A percentile compares a stretch with the other conserved stretches of the same genome.
These are phyloP conservation scores for Phytophthora ohioensis DNA, from an alignment of 352 stramenopile genomes.

Conservation along the genomic window DNA sequence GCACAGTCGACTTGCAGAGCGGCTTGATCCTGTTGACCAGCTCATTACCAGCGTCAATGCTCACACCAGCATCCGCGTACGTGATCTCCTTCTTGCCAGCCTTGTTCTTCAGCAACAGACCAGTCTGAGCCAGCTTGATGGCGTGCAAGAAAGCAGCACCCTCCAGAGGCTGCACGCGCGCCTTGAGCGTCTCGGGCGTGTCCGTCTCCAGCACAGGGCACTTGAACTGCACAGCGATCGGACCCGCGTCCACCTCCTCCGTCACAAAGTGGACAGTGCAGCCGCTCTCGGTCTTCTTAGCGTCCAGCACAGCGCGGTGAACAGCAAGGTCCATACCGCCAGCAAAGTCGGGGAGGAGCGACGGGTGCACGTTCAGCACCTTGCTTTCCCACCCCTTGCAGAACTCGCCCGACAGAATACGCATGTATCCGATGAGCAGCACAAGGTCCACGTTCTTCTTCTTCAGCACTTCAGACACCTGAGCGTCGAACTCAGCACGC, in stretches of 20 bases:
- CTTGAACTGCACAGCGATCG: conserved; percentile 97
- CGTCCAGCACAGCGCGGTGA: conserved; percentile 98
- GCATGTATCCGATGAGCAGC: conserved; percentile 99
- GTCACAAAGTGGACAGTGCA: conserved; percentile 99
- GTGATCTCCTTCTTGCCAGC: conserved; percentile 92
- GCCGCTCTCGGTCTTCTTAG: conserved; percentile 95
- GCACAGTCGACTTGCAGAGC: conserved; percentile 96
- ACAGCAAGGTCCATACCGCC: conserved; percentile 99
- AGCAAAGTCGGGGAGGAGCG: conserved; percentile 98
- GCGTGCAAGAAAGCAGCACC: conserved; percentile 92
- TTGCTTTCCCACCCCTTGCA: conserved; percentile 95
- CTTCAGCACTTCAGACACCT: conserved; percentile 94
- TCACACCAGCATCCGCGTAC: conserved; percentile 98
- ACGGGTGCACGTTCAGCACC: conserved; percentile 99
- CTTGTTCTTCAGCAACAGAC: conserved; percentile 57
- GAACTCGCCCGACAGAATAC: conserved; percentile 97
- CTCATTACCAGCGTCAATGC: conserved; percentile 97
- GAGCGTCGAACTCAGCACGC: conserved; percentile 94
- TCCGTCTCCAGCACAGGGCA: conserved; percentile 91
- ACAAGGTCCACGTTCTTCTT: conserved; percentile 96
- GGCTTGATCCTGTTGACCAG: conserved; percentile 99
- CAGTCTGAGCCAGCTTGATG: conserved; percentile 83
- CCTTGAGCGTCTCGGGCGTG: conserved; percentile 97
- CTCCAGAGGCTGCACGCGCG: conserved; percentile 97
- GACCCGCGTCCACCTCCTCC: conserved; percentile 96